These are phyloP conservation scores for Entomortierella chlamydospora DNA, from an alignment of 192 early-diverging fungal genomes.

Conservation along the genomic window DNA sequence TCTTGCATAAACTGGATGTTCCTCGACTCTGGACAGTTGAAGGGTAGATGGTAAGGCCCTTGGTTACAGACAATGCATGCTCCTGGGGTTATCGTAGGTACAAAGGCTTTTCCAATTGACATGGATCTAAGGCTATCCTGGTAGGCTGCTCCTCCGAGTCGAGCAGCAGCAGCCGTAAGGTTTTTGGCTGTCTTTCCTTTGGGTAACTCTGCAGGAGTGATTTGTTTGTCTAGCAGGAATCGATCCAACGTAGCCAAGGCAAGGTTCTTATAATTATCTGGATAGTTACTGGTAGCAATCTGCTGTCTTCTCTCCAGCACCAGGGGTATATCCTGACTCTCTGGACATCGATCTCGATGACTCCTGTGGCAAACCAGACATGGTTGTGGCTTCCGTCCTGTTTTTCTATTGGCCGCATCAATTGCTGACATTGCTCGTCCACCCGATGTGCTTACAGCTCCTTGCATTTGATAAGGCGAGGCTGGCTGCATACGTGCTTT, in stretches of 20 bases:
- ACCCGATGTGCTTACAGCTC: background rate
- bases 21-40: conserved; percentile 39
- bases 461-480: conserved; percentile 33
- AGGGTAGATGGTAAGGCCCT: conserved; percentile 41
- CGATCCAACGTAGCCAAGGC: conserved; percentile 37
- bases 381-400: conserved; percentile 24
- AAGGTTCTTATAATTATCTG: conserved; percentile 39
- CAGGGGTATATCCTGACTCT: conserved; percentile 53
- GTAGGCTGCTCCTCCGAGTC: conserved; percentile 41
- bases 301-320: conserved; percentile 50
- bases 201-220: conserved; percentile 30
- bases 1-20: conserved; percentile 51
- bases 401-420: conserved; percentile 26
- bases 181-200: conserved; percentile 32
- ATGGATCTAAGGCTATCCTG: conserved; percentile 49
- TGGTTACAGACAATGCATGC: conserved; percentile 52
- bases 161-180: conserved; percentile 39
- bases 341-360: conserved; percentile 45
- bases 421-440: conserved; percentile 10
- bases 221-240: conserved; percentile 46
- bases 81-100: conserved; percentile 48
- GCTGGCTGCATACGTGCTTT: conserved; percentile 27
- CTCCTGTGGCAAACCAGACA: conserved; percentile 45
- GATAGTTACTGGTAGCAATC: conserved; percentile 51
- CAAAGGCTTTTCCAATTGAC: conserved; percentile 52